Evolutionary conservation across 2,329 filamentous ascomycete genomes (phyloP), one percentile per base, ranked within the genome.

Genomic region (Botrytis elliptica): DNA sequence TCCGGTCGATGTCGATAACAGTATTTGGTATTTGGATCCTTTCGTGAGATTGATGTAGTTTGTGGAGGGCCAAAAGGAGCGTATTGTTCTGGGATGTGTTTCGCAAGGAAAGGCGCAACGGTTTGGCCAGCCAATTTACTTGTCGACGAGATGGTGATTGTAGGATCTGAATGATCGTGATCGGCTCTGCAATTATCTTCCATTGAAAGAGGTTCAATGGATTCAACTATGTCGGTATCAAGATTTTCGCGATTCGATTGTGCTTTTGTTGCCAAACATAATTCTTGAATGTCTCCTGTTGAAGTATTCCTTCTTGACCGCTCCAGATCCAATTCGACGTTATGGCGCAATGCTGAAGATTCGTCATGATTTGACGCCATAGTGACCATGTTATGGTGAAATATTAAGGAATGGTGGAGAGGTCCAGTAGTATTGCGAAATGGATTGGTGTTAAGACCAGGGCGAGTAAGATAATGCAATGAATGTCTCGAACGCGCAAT

Each of bases 1-100:
- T 98, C 96, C 3, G 96, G 96, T 71, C 93, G 88, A 83, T 99
- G 96, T 73, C 96, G 91, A 83, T 99, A 99, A 84, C 96, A 99
- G 84, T 92, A 98, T 82, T 93, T 96, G 78, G 94, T 97, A 82
- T 95, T 97, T 52, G 87, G 88, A 75, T 90, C 88, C 79, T 85
- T 84, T 63, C 80, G 84, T 67, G 81, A 81, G 38, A 80, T 81
- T 72, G 79, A 77, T 73, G 79, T 73, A 78, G 82, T 83, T 75
- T 83, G 82, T 57, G 72, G 49, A 74, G 86, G 85, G 75, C 92
- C 91, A 73, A 94, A 85, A 25, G 93, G 93, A 49, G 94, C 93
- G 83, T 98, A 98, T 79, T 96, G 88, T 75, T 90, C 89, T 4
- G 95, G 95, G 68, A 98, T 97, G 81, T 98, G 95, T 81, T 94